phyloP scores from a whole-genome alignment of 495 filamentous ascomycete species.

The Aspergillus saccharolyticus region DNA sequence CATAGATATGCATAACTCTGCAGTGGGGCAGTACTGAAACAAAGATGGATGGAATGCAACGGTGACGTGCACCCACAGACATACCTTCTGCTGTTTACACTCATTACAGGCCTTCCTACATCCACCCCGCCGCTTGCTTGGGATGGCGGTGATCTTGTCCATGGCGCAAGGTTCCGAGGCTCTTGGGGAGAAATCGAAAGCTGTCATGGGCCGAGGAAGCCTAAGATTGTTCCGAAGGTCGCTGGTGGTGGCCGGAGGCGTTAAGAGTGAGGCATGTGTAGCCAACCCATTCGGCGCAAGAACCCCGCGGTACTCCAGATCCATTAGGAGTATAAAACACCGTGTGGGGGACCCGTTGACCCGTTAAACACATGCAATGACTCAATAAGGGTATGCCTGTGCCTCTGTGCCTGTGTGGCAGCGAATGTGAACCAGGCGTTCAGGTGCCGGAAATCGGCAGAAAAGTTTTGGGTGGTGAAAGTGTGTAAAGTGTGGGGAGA shows the following conservation, averaged over 20 bases:
- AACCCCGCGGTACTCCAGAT: conserved; percentile 39
- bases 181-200: conserved; percentile 30
- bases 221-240: conserved; percentile 42
- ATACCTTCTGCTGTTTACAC: conserved; percentile 49
- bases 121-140: conserved; percentile 44
- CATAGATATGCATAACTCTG: conserved; percentile 4
- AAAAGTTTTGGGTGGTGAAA: conserved; percentile 15
- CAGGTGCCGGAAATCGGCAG: conserved; percentile 46
- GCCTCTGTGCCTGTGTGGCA: too few species aligned
- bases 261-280: conserved; percentile 25
- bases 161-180: conserved; percentile 34
- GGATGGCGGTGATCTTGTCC: conserved; percentile 42
- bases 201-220: conserved; percentile 33
- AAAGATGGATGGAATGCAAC: neutral
- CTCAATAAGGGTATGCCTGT: conserved; percentile 4
- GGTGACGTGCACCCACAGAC: conserved; percentile 5
- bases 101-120: conserved; percentile 47
- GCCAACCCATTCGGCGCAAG: conserved; percentile 36
- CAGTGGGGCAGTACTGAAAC: neutral
- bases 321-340: conserved; percentile 38
- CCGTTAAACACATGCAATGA: conserved; percentile 20
- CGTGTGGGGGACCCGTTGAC: too few species aligned
- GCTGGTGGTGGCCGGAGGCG: conserved; percentile 27
- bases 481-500: neutral
- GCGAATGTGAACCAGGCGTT: conserved; percentile 11